Base-by-base conservation (phyloP, 1,139 yeast genomes). In the Diutina mesorugosa region DNA sequence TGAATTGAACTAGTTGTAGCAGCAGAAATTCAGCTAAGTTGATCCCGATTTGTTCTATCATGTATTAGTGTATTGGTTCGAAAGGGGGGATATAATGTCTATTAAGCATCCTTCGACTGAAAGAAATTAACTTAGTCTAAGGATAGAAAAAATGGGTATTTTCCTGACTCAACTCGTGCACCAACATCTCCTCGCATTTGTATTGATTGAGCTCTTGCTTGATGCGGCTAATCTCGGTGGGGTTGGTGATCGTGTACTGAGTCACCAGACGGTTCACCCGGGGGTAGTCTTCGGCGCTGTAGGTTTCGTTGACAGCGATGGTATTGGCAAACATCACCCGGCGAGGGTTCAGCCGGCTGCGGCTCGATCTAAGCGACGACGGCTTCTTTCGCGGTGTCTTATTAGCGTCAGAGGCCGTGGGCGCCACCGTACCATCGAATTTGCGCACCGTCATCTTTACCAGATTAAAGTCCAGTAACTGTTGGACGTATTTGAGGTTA, bases 101-200 rank as follows among this genome's bases (percentile, higher is more conserved):
- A 35, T 35, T 35, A 35, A 12, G 41, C n/a, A n/a, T 35, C 41
- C 41, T 35, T n/a, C 41, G 12, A 35, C 4, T 32, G 9, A 3
- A 1, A 9, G 10, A 8, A 32, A 32, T 10, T 8, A 9, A 9
- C 12, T 32, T 32, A 6, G 10, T 35, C 41, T 55, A 60, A 52
- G 67, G 76, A 62, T 76, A 74, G 61, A 78, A 80, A 64, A 77
- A 79, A 63, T 81, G 85, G 10, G 85, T 81, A 64, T 76, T 74
- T 56, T 71, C 67, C 61, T 74, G 79, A 14, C 83, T 77, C 56
- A 67, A 66, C 60, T 78, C 83, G 64, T 81, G 83, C 38, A 81
- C 82, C 61, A 73, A 69, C 85, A 81, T 81, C 61, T 77, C 83
- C 58, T 76, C 71, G 63, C 79, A 75, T 65, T 81, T 81, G 67